phyloP scores from a whole-genome alignment of 345 rosid genomes.

The Passiflora organensis region DNA sequence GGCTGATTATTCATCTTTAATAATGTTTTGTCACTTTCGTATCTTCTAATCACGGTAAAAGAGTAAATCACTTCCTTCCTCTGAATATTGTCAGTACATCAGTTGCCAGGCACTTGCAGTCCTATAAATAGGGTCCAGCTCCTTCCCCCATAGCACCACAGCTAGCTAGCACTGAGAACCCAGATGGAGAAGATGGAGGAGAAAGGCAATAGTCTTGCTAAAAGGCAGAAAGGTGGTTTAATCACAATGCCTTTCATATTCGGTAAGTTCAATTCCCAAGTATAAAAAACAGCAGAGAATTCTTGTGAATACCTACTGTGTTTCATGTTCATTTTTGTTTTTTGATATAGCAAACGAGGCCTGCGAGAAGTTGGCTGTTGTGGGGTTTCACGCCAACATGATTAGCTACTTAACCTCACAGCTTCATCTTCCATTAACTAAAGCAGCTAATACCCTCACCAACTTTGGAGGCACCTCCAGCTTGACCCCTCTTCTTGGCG shows the following conservation, averaged over 20 bases:
- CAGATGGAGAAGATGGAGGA: slow-evolving; percentile 10
- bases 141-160: no score
- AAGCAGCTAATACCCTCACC: slow-evolving; percentile 89
- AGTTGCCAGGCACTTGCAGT: not conserved
- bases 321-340: not conserved
- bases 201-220: not conserved
- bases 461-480: slow-evolving; percentile 83
- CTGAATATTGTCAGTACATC: no score
- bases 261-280: slow-evolving; percentile 10
- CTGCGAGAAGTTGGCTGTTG: slow-evolving; percentile 86
- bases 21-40: no score
- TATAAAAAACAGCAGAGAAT: no score
- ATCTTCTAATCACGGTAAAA: no score
- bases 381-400: slow-evolving; percentile 81
- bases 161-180: no score
- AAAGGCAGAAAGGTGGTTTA: slow-evolving; percentile 23
- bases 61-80: no score
- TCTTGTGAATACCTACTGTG: not conserved
- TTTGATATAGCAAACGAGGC: slow-evolving; percentile 61
- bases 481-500: slow-evolving; percentile 81
- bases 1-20: not conserved
- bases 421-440: slow-evolving; percentile 79
- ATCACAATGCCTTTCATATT: slow-evolving; percentile 32
- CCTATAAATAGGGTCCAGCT: slow-evolving; percentile 14
- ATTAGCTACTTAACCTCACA: slow-evolving; percentile 76